Base-by-base conservation (phyloP, 192 early-diverging fungal genomes). In the Mycoemilia scoparia region DNA sequence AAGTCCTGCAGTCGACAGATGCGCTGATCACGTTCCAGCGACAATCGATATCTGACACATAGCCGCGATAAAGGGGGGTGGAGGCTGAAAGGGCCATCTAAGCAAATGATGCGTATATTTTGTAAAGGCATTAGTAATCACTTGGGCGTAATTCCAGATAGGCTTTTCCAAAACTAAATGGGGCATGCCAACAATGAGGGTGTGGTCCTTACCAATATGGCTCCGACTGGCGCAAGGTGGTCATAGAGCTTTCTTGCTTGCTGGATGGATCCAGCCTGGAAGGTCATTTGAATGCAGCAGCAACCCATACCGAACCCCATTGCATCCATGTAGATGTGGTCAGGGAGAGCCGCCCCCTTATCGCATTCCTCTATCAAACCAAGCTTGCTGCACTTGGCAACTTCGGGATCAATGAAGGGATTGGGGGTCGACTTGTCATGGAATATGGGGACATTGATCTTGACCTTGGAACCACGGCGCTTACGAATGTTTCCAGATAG, bases 231-330 rank as follows among this genome's bases (percentile, higher is more conserved):
- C 7, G 86, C 84, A 41, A 98, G 71, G 35, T 92, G 85, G 64
- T 98, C 93, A 54, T 96, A 98, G 34, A 98, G 65, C 41, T 74
- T 46, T 29, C 93, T 69, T 11, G 88, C 90, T 54, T 88, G 83
- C 46, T 87, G 75, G 4, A 98, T 74, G 38, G 80, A 81, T 45
- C 79, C 83, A 20, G 89, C 88, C 54, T 98, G 93, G 43, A 98
- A 81, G 19, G 93, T 98, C 51, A 96, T 84, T 53, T 98, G 93
- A 16, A 98, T 66, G 49, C 93, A 98, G 44, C 76, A 89, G 64
- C 84, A 91, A 30, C 91, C 90, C 89, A 96, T 96, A 18, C 93
- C 90, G 69, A 98, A 96, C 38, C 81, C 82, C 93, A 98, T 98
- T 12, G 80, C 74, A 43, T 96, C 93, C 82, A 98, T 84, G 60